Evolutionary conservation across 495 filamentous ascomycete genomes (phyloP).

Genomic region (Daldinia vernicosa): DNA sequence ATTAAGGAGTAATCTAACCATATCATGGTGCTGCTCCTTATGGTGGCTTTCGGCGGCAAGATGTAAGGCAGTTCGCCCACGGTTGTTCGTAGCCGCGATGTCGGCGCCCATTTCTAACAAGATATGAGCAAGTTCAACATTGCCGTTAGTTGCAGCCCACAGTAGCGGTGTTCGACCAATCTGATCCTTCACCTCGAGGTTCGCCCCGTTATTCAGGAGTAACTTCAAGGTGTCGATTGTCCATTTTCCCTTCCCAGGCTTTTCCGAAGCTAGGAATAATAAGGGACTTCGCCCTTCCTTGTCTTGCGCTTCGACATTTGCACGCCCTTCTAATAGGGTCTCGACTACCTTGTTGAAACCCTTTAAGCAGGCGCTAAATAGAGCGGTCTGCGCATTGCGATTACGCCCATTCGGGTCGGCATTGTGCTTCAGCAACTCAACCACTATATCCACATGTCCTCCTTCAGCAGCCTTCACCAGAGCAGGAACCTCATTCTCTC

Average conservation of each 20-base stretch:
- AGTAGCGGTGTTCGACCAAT: conserved; percentile 67
- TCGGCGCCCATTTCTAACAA: conserved; percentile 61
- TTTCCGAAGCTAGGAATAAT: conserved; percentile 47
- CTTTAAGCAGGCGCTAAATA: conserved; percentile 69
- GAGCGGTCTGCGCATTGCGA: conserved; percentile 53
- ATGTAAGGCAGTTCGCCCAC: conserved; percentile 69
- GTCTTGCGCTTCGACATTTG: conserved; percentile 59
- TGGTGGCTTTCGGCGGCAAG: conserved; percentile 62
- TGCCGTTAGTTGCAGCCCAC: conserved; percentile 71
- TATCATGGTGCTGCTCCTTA: conserved; percentile 54
- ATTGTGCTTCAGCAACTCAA: conserved; percentile 39
- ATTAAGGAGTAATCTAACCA: conserved; percentile 64
- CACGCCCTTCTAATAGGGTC: conserved; percentile 58
- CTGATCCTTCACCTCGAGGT: conserved; percentile 54
- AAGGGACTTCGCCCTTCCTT: conserved; percentile 45
- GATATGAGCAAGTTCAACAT: conserved; percentile 62
- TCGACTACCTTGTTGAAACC: conserved; percentile 62
- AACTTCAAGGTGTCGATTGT: conserved; percentile 44
- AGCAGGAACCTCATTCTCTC: conserved; percentile 43
- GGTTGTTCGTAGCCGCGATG: conserved; percentile 62
- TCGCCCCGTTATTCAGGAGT: conserved; percentile 51
- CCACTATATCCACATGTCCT: conserved; percentile 43
- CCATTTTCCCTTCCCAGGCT: conserved; percentile 46
- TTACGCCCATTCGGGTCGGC: conserved; percentile 46
- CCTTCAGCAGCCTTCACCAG: conserved; percentile 47